phyloP scores from a whole-genome alignment of 1,284 basidiomycete species.

The Puccinia coronata region DNA sequence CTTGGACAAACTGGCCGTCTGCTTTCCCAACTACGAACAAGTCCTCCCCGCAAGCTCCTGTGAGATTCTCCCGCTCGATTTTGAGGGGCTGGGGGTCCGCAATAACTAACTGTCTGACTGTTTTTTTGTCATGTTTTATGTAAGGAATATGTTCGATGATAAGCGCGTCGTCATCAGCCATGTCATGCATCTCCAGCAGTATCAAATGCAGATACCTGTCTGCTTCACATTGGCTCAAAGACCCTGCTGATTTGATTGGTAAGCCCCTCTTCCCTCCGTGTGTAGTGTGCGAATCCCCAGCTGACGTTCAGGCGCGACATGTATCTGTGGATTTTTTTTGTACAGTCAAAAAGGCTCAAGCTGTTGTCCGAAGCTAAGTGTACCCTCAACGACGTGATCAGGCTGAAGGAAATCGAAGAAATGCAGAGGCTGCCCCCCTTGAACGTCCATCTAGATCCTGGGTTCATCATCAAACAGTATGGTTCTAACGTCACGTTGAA shows the following conservation, averaged over 20 bases:
- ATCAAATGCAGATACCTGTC: conserved; percentile 51
- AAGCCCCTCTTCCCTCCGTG: background rate
- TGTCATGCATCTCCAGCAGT: conserved; percentile 51
- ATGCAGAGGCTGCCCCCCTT: conserved; percentile 69
- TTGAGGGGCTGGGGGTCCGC: no score
- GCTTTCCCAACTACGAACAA: no score
- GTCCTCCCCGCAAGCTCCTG: no score
- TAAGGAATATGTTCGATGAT: conserved; percentile 48
- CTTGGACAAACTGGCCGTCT: no score
- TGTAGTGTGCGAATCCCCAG: no score
- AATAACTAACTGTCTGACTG: no score
- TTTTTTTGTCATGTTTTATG: no score
- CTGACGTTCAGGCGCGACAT: background rate
- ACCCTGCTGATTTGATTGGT: conserved; percentile 58
- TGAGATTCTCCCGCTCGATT: no score
- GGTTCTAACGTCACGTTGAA: conserved; percentile 32
- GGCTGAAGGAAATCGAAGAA: conserved; percentile 66
- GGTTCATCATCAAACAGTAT: conserved; percentile 47
- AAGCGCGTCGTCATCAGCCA: conserved; percentile 48
- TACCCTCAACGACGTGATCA: conserved; percentile 57
- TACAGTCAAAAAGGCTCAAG: conserved; percentile 51
- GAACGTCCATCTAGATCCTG: conserved; percentile 42
- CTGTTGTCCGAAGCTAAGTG: conserved; percentile 51
- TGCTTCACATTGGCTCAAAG: conserved; percentile 50
- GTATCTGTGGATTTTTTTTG: background rate